Conservation (phyloP, 2,329 filamentous ascomycete species). For the Arthrinium phaeospermum region DNA sequence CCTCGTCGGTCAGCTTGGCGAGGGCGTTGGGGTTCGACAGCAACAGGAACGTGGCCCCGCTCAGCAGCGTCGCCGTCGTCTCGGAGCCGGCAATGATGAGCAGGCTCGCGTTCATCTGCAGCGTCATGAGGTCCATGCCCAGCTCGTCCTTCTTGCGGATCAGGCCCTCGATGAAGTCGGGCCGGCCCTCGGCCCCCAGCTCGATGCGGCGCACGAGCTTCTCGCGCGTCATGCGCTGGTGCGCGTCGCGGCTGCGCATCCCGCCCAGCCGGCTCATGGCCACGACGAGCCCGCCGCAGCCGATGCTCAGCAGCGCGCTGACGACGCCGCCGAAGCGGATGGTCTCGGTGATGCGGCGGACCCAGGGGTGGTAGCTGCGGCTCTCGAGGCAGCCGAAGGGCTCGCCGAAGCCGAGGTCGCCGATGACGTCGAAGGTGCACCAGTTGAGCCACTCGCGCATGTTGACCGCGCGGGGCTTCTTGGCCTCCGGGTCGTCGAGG, state of each 20-base stretch:
- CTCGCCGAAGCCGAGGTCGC: constrained; percentile 53
- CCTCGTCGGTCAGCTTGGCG: constrained; percentile 44
- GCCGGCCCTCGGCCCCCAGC: constrained; percentile 32
- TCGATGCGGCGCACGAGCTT: constrained; percentile 38
- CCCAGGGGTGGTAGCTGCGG: constrained; percentile 43
- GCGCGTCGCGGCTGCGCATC: constrained; percentile 30
- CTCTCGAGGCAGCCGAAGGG: constrained; percentile 45
- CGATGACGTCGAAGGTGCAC: constrained; percentile 50
- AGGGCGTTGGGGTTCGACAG: constrained; percentile 42
- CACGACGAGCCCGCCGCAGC: constrained; percentile 27
- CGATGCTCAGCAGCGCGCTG: constrained; percentile 28
- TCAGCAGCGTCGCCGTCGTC: constrained; percentile 54
- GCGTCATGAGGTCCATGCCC: constrained; percentile 28
- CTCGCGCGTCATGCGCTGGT: constrained; percentile 29
- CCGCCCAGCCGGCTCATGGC: constrained; percentile 24
- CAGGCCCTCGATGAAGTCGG: constrained; percentile 41
- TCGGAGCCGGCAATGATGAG: constrained; percentile 55
- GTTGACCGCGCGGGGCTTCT: constrained; percentile 30
- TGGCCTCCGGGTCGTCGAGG: constrained; percentile 14
- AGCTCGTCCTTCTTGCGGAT: constrained; percentile 34
- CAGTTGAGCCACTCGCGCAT: constrained; percentile 48
- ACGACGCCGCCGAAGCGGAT: constrained; percentile 32
- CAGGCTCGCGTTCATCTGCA: constrained; percentile 34
- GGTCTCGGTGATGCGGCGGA: constrained; percentile 37
- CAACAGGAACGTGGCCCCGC: constrained; percentile 46